Conservation (phyloP, 1,139 yeast genomes). For the Taiozyma onychis region DNA sequence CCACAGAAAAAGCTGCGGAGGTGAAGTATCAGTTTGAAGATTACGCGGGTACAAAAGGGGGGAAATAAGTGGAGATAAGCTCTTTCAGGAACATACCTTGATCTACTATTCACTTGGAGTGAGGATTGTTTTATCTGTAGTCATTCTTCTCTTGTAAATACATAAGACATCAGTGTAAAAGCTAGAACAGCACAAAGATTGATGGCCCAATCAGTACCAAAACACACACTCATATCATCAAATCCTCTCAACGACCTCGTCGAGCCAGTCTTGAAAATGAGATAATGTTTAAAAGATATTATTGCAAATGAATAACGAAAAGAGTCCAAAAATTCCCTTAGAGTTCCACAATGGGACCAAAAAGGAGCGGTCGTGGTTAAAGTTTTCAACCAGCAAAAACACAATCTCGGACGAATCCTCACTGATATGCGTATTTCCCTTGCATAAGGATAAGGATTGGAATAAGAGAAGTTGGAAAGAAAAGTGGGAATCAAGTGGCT, state of each 20-base stretch:
- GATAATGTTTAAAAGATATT: not conserved
- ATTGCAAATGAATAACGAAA: constrained; percentile 1
- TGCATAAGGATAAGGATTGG: constrained; percentile 85
- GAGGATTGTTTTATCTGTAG: too few species aligned
- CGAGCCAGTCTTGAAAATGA: not conserved
- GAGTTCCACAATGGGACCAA: constrained; percentile 39
- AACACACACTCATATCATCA: not conserved
- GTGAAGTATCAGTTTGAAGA: too few species aligned
- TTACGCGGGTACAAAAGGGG: too few species aligned
- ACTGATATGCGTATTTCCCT: constrained; percentile 99
- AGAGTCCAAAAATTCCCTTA: constrained; percentile 12
- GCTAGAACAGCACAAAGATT: too few species aligned
- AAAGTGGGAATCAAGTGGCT: not conserved
- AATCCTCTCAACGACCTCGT: not conserved
- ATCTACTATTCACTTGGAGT: too few species aligned
- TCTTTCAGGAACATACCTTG: too few species aligned
- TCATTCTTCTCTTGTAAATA: too few species aligned
- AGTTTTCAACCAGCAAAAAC: constrained; percentile 99
- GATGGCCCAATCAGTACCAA: too few species aligned
- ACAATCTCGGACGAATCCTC: constrained; percentile 99
- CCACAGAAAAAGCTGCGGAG: too few species aligned
- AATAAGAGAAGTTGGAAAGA: not conserved
- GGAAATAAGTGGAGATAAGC: too few species aligned
- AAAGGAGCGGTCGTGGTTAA: constrained; percentile 96
- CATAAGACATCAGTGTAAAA: too few species aligned